A percentile compares a stretch with the other conserved stretches of the same genome.
Evolutionary conservation across 306 rosid genomes (phyloP).

Genomic region (Alnus rubra): DNA sequence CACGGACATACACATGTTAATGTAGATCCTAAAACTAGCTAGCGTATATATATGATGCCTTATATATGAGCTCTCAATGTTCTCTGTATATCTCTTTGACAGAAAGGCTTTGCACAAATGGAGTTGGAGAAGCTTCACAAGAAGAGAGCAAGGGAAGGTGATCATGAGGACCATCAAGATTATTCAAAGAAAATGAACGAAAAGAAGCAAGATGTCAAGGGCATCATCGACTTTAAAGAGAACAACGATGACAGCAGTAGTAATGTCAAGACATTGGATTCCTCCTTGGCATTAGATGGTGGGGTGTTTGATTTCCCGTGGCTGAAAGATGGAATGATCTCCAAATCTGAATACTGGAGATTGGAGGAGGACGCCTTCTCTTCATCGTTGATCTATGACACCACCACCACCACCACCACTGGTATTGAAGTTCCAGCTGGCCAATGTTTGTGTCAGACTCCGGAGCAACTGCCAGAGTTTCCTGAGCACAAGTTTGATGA

Average conservation of each 20-base stretch:
- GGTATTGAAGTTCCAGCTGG: slow-evolving; percentile 36
- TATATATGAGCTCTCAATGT: not conserved
- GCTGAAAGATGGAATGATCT: slow-evolving; percentile 77
- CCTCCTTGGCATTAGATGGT: slow-evolving; percentile 44
- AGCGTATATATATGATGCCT: no score
- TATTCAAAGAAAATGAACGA: slow-evolving; percentile 23
- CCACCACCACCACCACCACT: slow-evolving; percentile 20
- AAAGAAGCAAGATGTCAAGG: slow-evolving; percentile 45
- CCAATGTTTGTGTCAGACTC: slow-evolving; percentile 32
- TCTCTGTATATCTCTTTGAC: slow-evolving; percentile 23
- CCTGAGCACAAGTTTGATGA: slow-evolving; percentile 40
- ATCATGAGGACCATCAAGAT: slow-evolving; percentile 24
- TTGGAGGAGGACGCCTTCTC: slow-evolving; percentile 67
- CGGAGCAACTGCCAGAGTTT: slow-evolving; percentile 36
- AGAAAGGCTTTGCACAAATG: slow-evolving; percentile 36
- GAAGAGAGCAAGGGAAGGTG: slow-evolving; percentile 58
- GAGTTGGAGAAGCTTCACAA: slow-evolving; percentile 33
- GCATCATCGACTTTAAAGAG: slow-evolving; percentile 14
- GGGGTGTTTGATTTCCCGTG: slow-evolving; percentile 94
- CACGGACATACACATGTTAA: no score
- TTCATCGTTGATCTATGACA: slow-evolving; percentile 33
- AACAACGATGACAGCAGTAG: slow-evolving; percentile 17
- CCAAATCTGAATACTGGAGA: slow-evolving; percentile 55
- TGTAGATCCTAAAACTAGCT: not conserved
- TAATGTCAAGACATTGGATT: slow-evolving; percentile 26